phyloP scores from a whole-genome alignment of 441 rosid species.

The Pelargonium cotyledonis region DNA sequence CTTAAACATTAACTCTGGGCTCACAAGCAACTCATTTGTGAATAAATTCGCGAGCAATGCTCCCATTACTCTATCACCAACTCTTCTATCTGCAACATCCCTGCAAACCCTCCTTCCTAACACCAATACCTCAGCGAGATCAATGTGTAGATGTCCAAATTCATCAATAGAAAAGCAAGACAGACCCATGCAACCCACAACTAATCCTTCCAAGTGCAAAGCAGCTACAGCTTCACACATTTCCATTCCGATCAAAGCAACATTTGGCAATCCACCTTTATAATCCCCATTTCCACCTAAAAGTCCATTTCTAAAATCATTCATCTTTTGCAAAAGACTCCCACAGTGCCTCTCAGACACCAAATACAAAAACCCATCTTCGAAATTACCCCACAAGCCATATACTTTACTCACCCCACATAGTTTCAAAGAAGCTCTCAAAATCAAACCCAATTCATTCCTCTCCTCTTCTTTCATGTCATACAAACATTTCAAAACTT shows the following conservation, averaged over 20 bases:
- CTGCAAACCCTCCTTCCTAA: constrained; percentile 35
- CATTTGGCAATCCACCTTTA: constrained; percentile 35
- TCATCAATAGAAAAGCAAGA: constrained; percentile 53
- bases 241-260: constrained; percentile 55
- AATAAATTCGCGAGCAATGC: constrained; percentile 29
- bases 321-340: constrained; percentile 21
- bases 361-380: constrained; percentile 47
- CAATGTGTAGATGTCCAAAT: constrained; percentile 52
- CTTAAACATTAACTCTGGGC: constrained; percentile 59
- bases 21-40: constrained; percentile 35
- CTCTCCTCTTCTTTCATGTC: constrained; percentile 40
- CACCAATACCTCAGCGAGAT: constrained; percentile 43
- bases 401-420: constrained; percentile 37
- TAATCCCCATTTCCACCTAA: neutral
- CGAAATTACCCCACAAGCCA: constrained; percentile 77
- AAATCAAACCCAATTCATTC: constrained; percentile 40
- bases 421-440: constrained; percentile 23
- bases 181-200: constrained; percentile 49
- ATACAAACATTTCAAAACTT: constrained; percentile 48
- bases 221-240: constrained; percentile 58
- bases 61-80: constrained; percentile 30
- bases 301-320: constrained; percentile 23
- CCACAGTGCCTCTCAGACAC: constrained; percentile 43
- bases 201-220: constrained; percentile 51
- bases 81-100: constrained; percentile 27